Percentiles rank a stretch among this genome's conserved stretches.
Evolutionary conservation across 306 rosid genomes (phyloP).

Genomic region (Begonia fuchsioides): DNA sequence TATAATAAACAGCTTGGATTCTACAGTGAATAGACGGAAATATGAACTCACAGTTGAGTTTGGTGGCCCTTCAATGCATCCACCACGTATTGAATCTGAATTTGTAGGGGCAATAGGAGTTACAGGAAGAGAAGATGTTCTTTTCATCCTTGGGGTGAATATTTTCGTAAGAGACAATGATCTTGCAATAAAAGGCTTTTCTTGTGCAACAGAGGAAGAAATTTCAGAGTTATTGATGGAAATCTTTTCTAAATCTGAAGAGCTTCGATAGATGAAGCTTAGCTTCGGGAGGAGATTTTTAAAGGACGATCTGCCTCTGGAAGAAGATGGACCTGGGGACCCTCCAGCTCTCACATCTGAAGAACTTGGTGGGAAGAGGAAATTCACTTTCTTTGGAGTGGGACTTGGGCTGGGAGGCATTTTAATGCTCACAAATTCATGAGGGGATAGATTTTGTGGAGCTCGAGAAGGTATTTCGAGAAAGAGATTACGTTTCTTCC

Average conservation of each 20-base stretch:
- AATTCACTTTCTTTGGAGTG: conserved; percentile 67
- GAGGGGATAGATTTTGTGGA: conserved; percentile 20
- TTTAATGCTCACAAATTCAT: conserved; percentile 50
- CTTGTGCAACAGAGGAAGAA: conserved; percentile 30
- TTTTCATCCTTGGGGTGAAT: conserved; percentile 55
- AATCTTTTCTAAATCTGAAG: conserved; percentile 54
- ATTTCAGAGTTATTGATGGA: conserved; percentile 26
- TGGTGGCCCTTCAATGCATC: conserved; percentile 33
- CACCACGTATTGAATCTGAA: conserved; percentile 41
- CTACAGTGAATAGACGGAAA: neutral
- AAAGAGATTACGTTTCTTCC: conserved; percentile 50
- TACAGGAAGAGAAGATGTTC: conserved; percentile 79
- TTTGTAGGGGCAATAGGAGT: conserved; percentile 46
- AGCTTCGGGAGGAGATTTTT: conserved; percentile 62
- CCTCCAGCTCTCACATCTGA: conserved; percentile 33
- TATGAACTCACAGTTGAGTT: conserved; percentile 36
- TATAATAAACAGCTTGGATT: neutral
- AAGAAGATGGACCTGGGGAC: conserved; percentile 34
- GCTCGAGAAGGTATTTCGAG: conserved; percentile 56
- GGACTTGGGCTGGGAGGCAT: conserved; percentile 71
- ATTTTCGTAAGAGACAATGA: conserved; percentile 63
- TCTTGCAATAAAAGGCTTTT: conserved; percentile 49
- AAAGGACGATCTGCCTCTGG: conserved; percentile 52
- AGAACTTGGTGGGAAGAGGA: conserved; percentile 44
- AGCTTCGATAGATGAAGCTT: conserved; percentile 41